Conservation (phyloP, 306 rosid species). For the Citrullus mucosospermus region DNA sequence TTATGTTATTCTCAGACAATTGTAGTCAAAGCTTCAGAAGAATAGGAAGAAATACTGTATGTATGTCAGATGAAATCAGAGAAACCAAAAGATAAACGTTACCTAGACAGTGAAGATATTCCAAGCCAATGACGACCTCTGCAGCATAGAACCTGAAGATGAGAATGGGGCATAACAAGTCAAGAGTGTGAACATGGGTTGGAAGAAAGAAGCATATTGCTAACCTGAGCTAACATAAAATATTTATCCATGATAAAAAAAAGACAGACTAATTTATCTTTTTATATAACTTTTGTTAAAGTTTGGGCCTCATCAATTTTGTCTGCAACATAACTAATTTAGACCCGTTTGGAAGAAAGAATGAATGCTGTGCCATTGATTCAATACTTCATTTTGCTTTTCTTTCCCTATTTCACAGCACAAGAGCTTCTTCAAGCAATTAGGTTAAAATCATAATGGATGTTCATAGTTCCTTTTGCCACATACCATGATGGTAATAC, state of each 20-base stretch:
- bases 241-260: not conserved
- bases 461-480: not conserved
- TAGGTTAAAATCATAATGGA: not conserved
- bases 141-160: slow-evolving; percentile 80
- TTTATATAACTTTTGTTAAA: not conserved
- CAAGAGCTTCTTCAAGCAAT: not conserved
- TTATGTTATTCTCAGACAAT: not conserved
- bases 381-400: not conserved
- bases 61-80: not conserved
- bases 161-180: slow-evolving; percentile 2
- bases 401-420: not conserved
- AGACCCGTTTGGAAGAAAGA: not conserved
- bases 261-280: not conserved
- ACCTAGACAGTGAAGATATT: slow-evolving; percentile 98
- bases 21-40: slow-evolving; percentile 4
- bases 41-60: slow-evolving; percentile 1
- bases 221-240: not conserved
- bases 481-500: not conserved
- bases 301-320: not conserved
- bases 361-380: not conserved
- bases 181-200: not conserved
- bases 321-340: not conserved
- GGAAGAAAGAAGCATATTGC: not conserved
- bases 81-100: slow-evolving; percentile 4
- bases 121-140: slow-evolving; percentile 90